Evolutionary conservation across 202 grass and related monocot species (phyloP), one percentile per base, ranked within the genome.

Genomic region (Musa balbisiana): DNA sequence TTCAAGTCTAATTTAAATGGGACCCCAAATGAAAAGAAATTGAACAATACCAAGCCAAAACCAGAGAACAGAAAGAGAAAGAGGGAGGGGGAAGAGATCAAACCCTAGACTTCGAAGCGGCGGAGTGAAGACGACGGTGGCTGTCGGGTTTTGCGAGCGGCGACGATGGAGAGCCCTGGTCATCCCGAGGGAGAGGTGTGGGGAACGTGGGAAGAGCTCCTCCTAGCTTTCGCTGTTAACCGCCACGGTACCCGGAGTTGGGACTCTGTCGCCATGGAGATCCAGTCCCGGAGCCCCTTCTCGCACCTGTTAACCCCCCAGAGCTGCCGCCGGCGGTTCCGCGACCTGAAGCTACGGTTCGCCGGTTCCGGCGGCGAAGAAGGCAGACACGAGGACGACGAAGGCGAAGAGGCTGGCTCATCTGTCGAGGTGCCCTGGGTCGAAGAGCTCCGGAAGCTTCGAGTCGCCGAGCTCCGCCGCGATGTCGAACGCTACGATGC

Each of bases 201-300:
- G 92, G 87, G 85, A 13, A 92, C 90, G 27, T 81, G 78, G 77
- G 92, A 96, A 85, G 92, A 96, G 53, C 85, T 96, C 0, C 83
- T 96, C 75, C 86, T 92, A 52, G 85, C 84, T 17, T 88, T 79
- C 68, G 80, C 87, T 74, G 83, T 96, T 29, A 64, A 56, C 76
- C 90, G 86, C 74, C 92, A 96, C 67, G 92, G 85, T 50, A 90
- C 85, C 55, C 52, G 59, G 69, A 84, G 84, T 77, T 92, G 89
- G 92, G 92, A 96, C 26, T 77, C 71, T 15, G 92, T 96, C 14
- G 89, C 90, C 50, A 71, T 53, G 83, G 92, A 92, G 89, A 70
- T 96, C 19, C 85, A 79, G 71, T 71, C 83, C 26, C 81, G 87
- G 55, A 67, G 71, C 68, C 69, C 75, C 59, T 52, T 64, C 69